phyloP scores from a whole-genome alignment of 2,329 filamentous ascomycete genomes.

The Alternaria tenuissima region DNA sequence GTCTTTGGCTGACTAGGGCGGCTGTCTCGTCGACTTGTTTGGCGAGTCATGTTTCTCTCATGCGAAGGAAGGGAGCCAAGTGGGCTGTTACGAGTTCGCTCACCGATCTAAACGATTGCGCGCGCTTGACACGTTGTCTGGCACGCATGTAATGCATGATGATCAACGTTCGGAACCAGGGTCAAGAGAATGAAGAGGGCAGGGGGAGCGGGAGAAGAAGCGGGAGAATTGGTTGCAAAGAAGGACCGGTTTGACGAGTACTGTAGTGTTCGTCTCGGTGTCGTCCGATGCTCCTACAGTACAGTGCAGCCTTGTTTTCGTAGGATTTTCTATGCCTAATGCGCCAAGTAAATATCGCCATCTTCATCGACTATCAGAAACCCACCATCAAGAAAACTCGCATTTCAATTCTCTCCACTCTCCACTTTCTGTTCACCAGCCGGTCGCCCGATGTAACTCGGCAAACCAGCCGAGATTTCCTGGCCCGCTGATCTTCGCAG shows the following conservation, averaged over 20 bases:
- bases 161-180: constrained; percentile 3
- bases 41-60: neutral
- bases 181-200: neutral
- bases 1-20: neutral
- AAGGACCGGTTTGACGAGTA: constrained; percentile 1
- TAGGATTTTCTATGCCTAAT: neutral
- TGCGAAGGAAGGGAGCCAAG: neutral
- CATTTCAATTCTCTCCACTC: neutral
- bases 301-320: neutral
- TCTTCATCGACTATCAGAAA: neutral
- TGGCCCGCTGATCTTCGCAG: constrained; percentile 1
- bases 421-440: neutral
- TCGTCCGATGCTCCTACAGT: neutral
- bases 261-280: neutral
- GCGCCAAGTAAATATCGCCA: neutral
- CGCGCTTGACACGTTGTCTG: neutral
- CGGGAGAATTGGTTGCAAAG: constrained; percentile 3
- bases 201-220: constrained; percentile 3
- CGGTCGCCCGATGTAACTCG: neutral
- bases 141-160: constrained; percentile 4
- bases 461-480: constrained; percentile 1
- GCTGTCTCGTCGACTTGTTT: neutral
- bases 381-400: neutral
- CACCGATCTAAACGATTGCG: constrained; percentile 5
- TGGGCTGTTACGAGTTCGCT: constrained; percentile 1